phyloP scores from a whole-genome alignment of 2,329 filamentous ascomycete genomes.

The Epicoccum sorghinum region DNA sequence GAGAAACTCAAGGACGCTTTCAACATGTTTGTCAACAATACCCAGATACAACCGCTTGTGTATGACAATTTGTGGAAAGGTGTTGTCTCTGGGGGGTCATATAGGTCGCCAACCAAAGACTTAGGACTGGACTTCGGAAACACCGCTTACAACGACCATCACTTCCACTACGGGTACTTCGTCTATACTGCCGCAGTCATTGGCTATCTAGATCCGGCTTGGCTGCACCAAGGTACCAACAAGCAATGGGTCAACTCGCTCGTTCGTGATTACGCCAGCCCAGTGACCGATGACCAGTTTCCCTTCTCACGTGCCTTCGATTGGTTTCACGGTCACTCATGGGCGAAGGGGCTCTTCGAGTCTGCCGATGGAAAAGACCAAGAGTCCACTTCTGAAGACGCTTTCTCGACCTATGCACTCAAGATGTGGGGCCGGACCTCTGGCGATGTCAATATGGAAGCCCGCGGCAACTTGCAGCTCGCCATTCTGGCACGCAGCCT shows the following conservation, averaged over 20 bases:
- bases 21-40: constrained; percentile 56
- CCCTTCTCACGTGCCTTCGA: constrained; percentile 78
- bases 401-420: constrained; percentile 83
- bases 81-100: constrained; percentile 75
- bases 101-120: constrained; percentile 50
- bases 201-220: constrained; percentile 76
- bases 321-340: constrained; percentile 91
- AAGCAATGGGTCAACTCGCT: constrained; percentile 82
- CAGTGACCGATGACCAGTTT: constrained; percentile 71
- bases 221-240: constrained; percentile 69
- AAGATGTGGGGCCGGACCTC: constrained; percentile 92
- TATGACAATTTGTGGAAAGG: constrained; percentile 76
- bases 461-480: constrained; percentile 81
- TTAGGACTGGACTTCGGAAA: constrained; percentile 86
- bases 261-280: constrained; percentile 83
- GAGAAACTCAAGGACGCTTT: constrained; percentile 58
- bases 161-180: constrained; percentile 82
- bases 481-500: constrained; percentile 76
- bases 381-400: constrained; percentile 92
- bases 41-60: constrained; percentile 58
- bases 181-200: constrained; percentile 87
- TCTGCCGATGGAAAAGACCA: constrained; percentile 80
- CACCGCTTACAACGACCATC: constrained; percentile 76
- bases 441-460: constrained; percentile 79
- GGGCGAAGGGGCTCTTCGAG: constrained; percentile 83